Evolutionary conservation across 2,329 filamentous ascomycete genomes (phyloP), one percentile per base, ranked within the genome.

Genomic region (Acrocalymma vagum): DNA sequence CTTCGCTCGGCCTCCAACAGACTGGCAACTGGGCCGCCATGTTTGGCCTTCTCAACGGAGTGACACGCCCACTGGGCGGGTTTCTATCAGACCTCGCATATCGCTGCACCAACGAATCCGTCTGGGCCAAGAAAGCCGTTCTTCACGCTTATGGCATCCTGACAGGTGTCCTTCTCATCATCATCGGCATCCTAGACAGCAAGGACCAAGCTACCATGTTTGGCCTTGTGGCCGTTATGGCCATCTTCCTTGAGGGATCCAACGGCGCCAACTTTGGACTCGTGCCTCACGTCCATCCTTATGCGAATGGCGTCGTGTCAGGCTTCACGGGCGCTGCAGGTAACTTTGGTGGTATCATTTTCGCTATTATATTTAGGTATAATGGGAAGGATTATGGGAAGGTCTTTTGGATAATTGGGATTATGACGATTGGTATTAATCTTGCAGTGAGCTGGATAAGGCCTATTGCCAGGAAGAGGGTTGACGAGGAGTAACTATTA

Each of bases 181-280:
- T 76, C 8, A 83, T 86, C 48, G 84, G 84, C 2, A 55, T 82
- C 3, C 62, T 77, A 0, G 72, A 93, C 63, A 78, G 86, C 0
- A 78, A 82, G 15, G 60, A 76, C 18, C 67, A 84, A 36, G 68
- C 77, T 4, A 83, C 81, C 3, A 85, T 94, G 77, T 84, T 93
- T 45, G 88, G 87, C 1, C 81, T 95, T 5, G 73, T 94, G 2
- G 84, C 84, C 2, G 80, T 86, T 4, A 78, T 90, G 72, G 88
- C 87, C 0, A 77, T 95, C 63, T 95, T 95, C 73, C 72, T 91
- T 26, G 89, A 94, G 66, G 88, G 86, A 2, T 84, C 83, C 25
- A 95, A 95, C 64, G 91, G 91, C 0, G 84, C 88, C 17, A 91
- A 88, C 71, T 95, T 93, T 69, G 83, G 88, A 0, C 78, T 95